Conservation (phyloP, 129 eudicot genomes). For the Pseudognaphalium luteoalbum region DNA sequence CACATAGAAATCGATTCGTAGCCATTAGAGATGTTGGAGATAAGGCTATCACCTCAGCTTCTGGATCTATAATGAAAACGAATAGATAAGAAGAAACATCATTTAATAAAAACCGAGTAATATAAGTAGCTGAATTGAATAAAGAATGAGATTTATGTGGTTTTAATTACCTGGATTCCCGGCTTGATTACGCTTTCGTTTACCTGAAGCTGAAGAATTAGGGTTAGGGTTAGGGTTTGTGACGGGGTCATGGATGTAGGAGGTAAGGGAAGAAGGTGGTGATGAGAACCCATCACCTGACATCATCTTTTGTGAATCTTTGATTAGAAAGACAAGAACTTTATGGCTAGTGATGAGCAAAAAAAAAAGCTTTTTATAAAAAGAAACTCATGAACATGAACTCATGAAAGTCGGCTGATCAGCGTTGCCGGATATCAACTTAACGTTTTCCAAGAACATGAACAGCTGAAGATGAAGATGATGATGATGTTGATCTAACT, state of each 20-base stretch:
- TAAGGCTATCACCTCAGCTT: constrained; percentile 79
- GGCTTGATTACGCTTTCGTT: constrained; percentile 44
- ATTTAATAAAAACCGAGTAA: neutral
- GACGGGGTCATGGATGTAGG: constrained; percentile 39
- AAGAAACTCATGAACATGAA: constrained; percentile 5
- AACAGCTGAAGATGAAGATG: constrained; percentile 18
- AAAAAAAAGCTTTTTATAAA: neutral
- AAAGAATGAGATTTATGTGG: neutral
- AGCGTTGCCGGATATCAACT: no score
- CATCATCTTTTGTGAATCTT: constrained; percentile 39
- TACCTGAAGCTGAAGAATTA: constrained; percentile 35
- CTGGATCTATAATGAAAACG: constrained; percentile 55
- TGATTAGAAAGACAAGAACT: neutral
- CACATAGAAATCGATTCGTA: constrained; percentile 84
- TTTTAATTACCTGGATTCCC: constrained; percentile 35
- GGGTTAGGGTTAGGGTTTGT: constrained; percentile 47
- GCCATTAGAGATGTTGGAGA: constrained; percentile 76
- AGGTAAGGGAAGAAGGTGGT: constrained; percentile 44
- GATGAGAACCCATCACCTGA: constrained; percentile 45
- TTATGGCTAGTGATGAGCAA: neutral
- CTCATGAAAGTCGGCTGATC: neutral
- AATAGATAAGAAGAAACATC: neutral
- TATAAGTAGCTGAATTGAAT: neutral
- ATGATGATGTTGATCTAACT: constrained; percentile 17
- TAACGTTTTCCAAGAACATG: neutral